These are phyloP conservation scores for Trichophyton schoenleinii DNA, from an alignment of 2,329 filamentous ascomycete genomes.

Conservation along the genomic window DNA sequence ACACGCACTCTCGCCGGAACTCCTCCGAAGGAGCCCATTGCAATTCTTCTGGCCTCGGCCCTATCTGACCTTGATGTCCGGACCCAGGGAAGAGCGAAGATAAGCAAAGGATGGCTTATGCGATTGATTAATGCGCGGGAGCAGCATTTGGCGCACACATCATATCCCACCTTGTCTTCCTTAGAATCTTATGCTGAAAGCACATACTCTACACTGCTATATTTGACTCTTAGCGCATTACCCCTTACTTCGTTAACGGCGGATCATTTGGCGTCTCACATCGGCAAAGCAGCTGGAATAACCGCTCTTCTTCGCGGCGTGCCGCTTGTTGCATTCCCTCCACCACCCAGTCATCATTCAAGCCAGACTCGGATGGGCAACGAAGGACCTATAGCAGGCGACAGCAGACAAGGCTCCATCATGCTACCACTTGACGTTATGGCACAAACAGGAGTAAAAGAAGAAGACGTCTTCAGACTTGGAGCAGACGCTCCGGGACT, in stretches of 20 bases:
- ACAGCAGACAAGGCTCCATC: conserved; percentile 48
- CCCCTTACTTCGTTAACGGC: conserved; percentile 70
- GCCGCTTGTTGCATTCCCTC: conserved; percentile 72
- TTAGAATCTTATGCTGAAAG: conserved; percentile 87
- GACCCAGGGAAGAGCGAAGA: conserved; percentile 35
- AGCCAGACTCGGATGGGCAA: conserved; percentile 34
- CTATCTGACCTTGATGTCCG: conserved; percentile 45
- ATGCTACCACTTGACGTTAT: conserved; percentile 82
- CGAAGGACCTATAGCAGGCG: conserved; percentile 21
- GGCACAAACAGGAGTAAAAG: conserved; percentile 64
- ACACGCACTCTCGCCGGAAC: conserved; percentile 61
- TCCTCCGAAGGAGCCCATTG: conserved; percentile 84
- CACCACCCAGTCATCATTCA: conserved; percentile 45
- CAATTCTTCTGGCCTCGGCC: conserved; percentile 64
- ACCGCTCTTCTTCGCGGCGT: conserved; percentile 74
- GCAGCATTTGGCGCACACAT: conserved; percentile 69
- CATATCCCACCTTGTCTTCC: conserved; percentile 58
- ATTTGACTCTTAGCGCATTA: conserved; percentile 68
- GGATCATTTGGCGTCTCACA: conserved; percentile 87
- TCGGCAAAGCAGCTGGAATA: conserved; percentile 89
- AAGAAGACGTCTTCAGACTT: conserved; percentile 77
- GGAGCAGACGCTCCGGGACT: conserved; percentile 69
- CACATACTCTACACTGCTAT: conserved; percentile 86
- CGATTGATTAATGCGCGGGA: conserved; percentile 71
- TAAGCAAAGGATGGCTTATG: conserved; percentile 60